phyloP scores from a whole-genome alignment of 164 flowering plant species.

The Warburgia ugandensis region DNA sequence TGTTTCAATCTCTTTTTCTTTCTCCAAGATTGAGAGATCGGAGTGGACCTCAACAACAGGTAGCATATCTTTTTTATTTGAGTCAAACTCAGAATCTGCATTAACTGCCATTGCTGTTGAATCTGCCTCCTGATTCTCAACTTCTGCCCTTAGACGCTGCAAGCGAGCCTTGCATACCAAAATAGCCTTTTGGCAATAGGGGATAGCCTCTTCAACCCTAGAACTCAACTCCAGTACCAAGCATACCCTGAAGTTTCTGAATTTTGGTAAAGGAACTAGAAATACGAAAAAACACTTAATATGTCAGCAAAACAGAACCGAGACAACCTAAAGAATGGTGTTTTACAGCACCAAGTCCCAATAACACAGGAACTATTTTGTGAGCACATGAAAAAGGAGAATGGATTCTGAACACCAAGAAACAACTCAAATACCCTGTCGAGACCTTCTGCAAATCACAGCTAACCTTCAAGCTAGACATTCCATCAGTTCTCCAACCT shows the following conservation, averaged over 20 bases:
- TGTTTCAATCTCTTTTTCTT: slow-evolving; percentile 63
- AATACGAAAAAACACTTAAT: neutral
- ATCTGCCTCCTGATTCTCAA: slow-evolving; percentile 24
- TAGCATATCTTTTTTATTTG: slow-evolving; percentile 19
- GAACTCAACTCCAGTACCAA: slow-evolving; percentile 78
- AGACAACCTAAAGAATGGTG: neutral
- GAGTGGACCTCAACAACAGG: slow-evolving; percentile 25
- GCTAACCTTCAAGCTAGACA: no score
- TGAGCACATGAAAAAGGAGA: neutral
- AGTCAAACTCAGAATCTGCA: slow-evolving; percentile 9
- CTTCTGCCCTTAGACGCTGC: slow-evolving; percentile 30
- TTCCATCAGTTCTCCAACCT: no score
- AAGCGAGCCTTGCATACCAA: slow-evolving; percentile 64
- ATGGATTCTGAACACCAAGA: neutral
- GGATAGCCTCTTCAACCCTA: slow-evolving; percentile 69
- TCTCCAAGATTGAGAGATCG: slow-evolving; percentile 32
- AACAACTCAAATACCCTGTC: neutral
- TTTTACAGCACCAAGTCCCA: neutral
- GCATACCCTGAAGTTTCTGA: slow-evolving; percentile 84
- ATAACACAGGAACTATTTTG: neutral
- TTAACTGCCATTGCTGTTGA: slow-evolving; percentile 21
- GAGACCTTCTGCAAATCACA: neutral
- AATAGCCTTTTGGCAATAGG: slow-evolving; percentile 79
- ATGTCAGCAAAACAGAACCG: no score
- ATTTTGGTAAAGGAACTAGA: slow-evolving; percentile 31